These are phyloP conservation scores for Ambrosiella xylebori DNA, from an alignment of 2,329 filamentous ascomycete species.

Conservation along the genomic window DNA sequence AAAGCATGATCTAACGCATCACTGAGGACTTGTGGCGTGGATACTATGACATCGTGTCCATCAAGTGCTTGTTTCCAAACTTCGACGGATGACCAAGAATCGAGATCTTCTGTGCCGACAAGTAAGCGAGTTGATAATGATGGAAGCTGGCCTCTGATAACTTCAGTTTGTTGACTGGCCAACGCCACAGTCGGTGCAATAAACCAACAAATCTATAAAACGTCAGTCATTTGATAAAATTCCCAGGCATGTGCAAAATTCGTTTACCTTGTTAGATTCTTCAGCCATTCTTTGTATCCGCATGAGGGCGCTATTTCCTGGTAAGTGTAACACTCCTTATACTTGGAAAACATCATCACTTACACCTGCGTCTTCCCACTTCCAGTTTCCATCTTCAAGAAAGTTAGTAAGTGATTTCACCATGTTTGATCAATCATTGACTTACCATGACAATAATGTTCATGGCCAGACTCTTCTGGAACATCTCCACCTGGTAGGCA, in stretches of 20 bases:
- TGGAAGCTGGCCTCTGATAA: conserved; percentile 42
- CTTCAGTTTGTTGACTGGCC: conserved; percentile 46
- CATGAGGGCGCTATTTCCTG: conserved; percentile 6
- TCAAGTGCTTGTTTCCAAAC: conserved; percentile 51
- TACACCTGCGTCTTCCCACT: conserved; percentile 67
- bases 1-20: conserved; percentile 65
- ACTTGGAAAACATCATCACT: conserved; percentile 16
- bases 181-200: conserved; percentile 52
- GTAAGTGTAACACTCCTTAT: background rate
- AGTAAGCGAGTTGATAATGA: conserved; percentile 43
- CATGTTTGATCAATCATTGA: conserved; percentile 14
- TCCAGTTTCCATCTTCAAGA: conserved; percentile 58
- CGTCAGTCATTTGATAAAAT: conserved; percentile 13
- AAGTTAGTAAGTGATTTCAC: background rate
- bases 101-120: conserved; percentile 49
- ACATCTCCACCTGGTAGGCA: conserved; percentile 62
- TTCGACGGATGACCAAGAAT: conserved; percentile 51
- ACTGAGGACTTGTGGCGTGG: conserved; percentile 56
- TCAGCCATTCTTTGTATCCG: conserved; percentile 4
- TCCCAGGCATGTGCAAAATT: background rate
- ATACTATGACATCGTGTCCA: conserved; percentile 55
- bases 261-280: background rate
- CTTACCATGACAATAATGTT: conserved; percentile 58
- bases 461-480: conserved; percentile 45
- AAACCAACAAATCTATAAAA: conserved; percentile 50